phyloP scores from a whole-genome alignment of 352 stramenopile genomes.

The Globisporangium nagaii region DNA sequence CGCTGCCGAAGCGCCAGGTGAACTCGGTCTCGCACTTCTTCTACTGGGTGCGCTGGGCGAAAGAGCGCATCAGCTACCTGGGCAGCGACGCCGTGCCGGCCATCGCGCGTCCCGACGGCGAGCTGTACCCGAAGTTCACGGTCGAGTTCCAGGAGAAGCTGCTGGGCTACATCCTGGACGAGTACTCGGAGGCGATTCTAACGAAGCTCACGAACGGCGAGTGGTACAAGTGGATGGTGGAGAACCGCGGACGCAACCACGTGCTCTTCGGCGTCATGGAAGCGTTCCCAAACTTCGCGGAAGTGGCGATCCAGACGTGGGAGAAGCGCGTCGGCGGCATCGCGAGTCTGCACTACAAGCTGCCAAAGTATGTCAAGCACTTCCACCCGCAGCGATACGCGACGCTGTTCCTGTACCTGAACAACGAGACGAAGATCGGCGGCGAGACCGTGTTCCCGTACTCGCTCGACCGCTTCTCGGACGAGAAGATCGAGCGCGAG shows the following conservation, averaged over 20 bases:
- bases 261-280: slow-evolving; percentile 64
- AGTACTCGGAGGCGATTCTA: slow-evolving; percentile 50
- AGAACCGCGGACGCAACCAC: slow-evolving; percentile 56
- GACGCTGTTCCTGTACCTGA: slow-evolving; percentile 97
- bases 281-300: slow-evolving; percentile 47
- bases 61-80: slow-evolving; percentile 66
- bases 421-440: slow-evolving; percentile 91
- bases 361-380: slow-evolving; percentile 65
- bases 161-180: slow-evolving; percentile 56
- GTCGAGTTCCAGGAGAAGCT: slow-evolving; percentile 60
- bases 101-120: slow-evolving; percentile 31
- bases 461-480: slow-evolving; percentile 65
- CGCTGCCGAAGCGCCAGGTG: slow-evolving; percentile 51
- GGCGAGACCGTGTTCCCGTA: slow-evolving; percentile 98
- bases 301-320: slow-evolving; percentile 68
- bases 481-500: slow-evolving; percentile 60
- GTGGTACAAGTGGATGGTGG: slow-evolving; percentile 71
- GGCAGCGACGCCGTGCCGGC: slow-evolving; percentile 42
- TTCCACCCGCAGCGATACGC: slow-evolving; percentile 93
- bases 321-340: slow-evolving; percentile 35
- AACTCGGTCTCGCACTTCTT: slow-evolving; percentile 72
- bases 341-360: slow-evolving; percentile 37
- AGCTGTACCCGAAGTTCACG: slow-evolving; percentile 64
- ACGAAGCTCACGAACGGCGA: slow-evolving; percentile 52
- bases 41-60: slow-evolving; percentile 76